Base-by-base conservation (phyloP, 2,329 filamentous ascomycete genomes). In the Coniochaeta hoffmannii region DNA sequence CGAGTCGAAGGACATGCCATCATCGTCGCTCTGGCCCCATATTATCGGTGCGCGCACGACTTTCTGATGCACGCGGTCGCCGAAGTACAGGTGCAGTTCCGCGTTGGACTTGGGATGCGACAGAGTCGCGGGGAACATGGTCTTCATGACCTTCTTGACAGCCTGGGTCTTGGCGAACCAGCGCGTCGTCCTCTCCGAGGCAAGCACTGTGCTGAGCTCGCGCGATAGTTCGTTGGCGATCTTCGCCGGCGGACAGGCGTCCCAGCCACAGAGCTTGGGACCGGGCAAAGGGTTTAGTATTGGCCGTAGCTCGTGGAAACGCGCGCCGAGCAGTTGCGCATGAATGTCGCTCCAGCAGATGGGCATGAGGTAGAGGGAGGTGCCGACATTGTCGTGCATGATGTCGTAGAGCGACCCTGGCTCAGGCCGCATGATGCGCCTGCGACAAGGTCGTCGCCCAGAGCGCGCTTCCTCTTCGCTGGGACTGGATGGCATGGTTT, bases 291-390 rank as follows among this genome's bases (percentile, higher is more conserved):
- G 76, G 6, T 65, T 72, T 35, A 68, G 66, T 62, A 75, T 73
- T 5, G 71, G 63, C 15, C 75, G 70, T 14, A 72, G 68, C 60
- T 75, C 68, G 26, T 66, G 57, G 66, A 81, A 83, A 44, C 66
- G 66, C 15, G 71, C 76, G 24, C 72, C 73, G 6, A 83, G 76
- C 2, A 82, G 66, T 44, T 69, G 64, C 10, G 71, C 62, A 57
- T 84, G 81, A 1, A 71, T 56, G 54, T 82, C 79, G 15, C 76
- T 82, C 81, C 81, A 84, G 62, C 73, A 76, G 49, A 82, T 75
- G 1, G 81, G 81, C 26, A 74, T 71, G 50, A 79, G 66, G 57
- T 76, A 82, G 19, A 84, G 76, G 0, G 75, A 71, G 0, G 64
- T 66, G 44, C 77, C 75, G 32, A 72, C 65, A 61, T 83, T 63